These are phyloP conservation scores for Saitozyma sp. DNA, from an alignment of 768 basidiomycete species.

Conservation along the genomic window DNA sequence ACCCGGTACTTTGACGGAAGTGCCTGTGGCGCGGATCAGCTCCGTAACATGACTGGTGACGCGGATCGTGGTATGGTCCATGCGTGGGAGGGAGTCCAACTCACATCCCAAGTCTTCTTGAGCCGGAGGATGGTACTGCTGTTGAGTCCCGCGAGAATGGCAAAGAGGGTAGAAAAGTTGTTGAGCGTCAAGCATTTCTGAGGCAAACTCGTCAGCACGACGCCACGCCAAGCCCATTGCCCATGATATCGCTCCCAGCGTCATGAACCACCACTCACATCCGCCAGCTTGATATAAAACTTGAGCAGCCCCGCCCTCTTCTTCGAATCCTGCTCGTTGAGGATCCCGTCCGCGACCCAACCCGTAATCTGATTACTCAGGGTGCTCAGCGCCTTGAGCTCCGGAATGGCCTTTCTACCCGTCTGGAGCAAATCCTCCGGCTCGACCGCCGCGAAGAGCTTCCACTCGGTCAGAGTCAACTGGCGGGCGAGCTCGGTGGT, in stretches of 20 bases:
- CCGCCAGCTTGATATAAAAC: slow-evolving; percentile 82
- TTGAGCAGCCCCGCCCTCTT: slow-evolving; percentile 79
- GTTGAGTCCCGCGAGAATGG: slow-evolving; percentile 90
- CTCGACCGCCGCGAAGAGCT: slow-evolving; percentile 78
- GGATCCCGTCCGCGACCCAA: slow-evolving; percentile 81
- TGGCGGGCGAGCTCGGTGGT: slow-evolving; percentile 88
- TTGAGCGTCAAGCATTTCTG: slow-evolving; percentile 79
- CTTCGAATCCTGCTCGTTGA: slow-evolving; percentile 82
- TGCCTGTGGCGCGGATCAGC: slow-evolving; percentile 33
- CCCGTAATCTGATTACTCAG: slow-evolving; percentile 91
- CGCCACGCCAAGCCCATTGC: no score
- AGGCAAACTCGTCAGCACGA: background rate
- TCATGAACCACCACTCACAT: slow-evolving; percentile 35
- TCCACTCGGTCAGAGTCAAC: slow-evolving; percentile 88
- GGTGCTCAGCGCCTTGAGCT: slow-evolving; percentile 76
- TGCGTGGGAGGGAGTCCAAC: slow-evolving; percentile 45
- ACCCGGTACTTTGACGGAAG: slow-evolving; percentile 80
- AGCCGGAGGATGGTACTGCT: slow-evolving; percentile 91
- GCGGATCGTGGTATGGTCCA: no score
- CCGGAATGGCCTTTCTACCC: slow-evolving; percentile 59
- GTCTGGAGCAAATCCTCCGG: slow-evolving; percentile 86
- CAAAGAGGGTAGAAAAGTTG: slow-evolving; percentile 90
- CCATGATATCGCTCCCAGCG: slow-evolving; percentile 3
- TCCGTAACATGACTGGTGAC: no score
- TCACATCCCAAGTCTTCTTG: slow-evolving; percentile 88